Base-by-base conservation (phyloP, 1,284 basidiomycete genomes). In the Cerrena zonata region DNA sequence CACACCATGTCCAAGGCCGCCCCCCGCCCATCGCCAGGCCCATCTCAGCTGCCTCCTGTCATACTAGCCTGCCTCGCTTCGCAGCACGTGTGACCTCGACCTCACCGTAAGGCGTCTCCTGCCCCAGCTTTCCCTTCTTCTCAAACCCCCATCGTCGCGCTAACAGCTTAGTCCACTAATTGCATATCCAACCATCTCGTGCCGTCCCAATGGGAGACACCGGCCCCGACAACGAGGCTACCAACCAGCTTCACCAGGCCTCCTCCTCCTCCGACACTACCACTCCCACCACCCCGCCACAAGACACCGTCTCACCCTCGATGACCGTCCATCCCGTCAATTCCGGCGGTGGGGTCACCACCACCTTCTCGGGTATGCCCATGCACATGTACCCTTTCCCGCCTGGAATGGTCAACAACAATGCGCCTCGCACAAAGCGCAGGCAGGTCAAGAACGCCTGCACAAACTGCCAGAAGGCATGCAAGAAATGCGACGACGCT, bases 381-480 rank as follows among this genome's bases (percentile, higher is more conserved):
- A 78, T 84, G 76, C 81, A 81, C 65, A 80, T 84, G 72, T 84
- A 83, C 66, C 78, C 82, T 47, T 80, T 81, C 69, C 71, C 78
- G 47, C 69, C 72, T 36, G 72, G 74, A 56, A 68, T 77, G 56
- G 67, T 76, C 39, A 70, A 67, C 54, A 61, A 68, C 48, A 70
- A 69, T 61, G 74, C 77, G 57, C 66, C 77, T 49, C 79, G 82
- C 56, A 75, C 83, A 27, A 92, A 92, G 69, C 86, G 89, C 58
- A 78, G 85, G 54, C 89, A 92, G 65, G 90, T 92, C 73, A 92
- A 92, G 79, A 91, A 91, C 59, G 89, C 89, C 49, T 92, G 89
- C 69, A 89, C 87, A 43, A 88, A 89, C 61, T 92, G 89, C 65
- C 89, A 91, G 69, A 89, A 88, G 67, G 86, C 90, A 1, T 92